Base-by-base conservation (phyloP, 1,284 basidiomycete genomes). In the Puccinia coronata region DNA sequence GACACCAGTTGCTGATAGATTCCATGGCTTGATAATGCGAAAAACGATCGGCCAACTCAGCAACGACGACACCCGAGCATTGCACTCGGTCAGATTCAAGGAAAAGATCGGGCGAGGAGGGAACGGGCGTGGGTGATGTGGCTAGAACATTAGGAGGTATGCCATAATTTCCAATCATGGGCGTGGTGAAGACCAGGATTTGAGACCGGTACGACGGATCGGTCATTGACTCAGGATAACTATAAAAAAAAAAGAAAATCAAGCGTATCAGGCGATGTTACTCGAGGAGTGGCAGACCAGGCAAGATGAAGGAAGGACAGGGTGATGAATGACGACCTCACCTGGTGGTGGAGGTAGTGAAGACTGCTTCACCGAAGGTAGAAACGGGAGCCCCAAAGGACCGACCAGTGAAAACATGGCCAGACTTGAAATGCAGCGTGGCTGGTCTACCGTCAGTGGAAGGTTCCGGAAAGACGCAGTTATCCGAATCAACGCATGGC, bases 191-290 rank as follows among this genome's bases (percentile, higher is more conserved):
- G 82, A 98, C 95, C 82, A 99, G 90, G 84, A 99, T 95, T 88
- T 99, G 97, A 77, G 95, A 93, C 51, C 94, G 93, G 88, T 99
- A 99, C 12, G 97, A 99, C 8, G 96, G 96, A 86, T 99, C 96
- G 67, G 96, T 99, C 94, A 99, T 97, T 20, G 95, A 98, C 88
- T 99, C 97, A 79, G 96, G 98, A 87, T 99, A 72, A 34, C 53
- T 70, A 47, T 5, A 51, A 57, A 73, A 14, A 47, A n/a, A 28
- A 31, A 78, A 31, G 28, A 20, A 69, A 16, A 23, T 65, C 43
- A 70, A 76, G n/a, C n/a, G n/a, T n/a, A n/a, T n/a, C n/a, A n/a
- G n/a, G n/a, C n/a, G n/a, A n/a, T n/a, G n/a, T n/a, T n/a, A n/a
- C n/a, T n/a, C n/a, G n/a, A n/a, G n/a, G n/a, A n/a, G n/a, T 63